Evolutionary conservation across 176 grass and related monocot species (phyloP), one percentile per base, ranked within the genome.

Genomic region (Areca catechu): DNA sequence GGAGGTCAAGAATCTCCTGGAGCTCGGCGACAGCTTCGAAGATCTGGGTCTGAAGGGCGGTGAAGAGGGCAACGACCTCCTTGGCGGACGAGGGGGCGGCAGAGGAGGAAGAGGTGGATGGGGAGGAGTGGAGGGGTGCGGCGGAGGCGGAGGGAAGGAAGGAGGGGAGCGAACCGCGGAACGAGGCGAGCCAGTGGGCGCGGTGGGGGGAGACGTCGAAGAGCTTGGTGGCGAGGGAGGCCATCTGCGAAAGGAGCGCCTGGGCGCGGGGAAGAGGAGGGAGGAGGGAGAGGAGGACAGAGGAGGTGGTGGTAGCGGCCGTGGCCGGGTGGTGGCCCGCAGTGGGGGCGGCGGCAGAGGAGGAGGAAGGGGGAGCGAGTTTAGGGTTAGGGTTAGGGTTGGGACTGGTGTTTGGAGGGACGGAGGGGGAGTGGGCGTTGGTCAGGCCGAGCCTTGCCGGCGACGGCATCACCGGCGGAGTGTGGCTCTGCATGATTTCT

Each of bases 221-320:
- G 43, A 98, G 78, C 69, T 83, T 92, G 66, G 93, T 80, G 15
- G 87, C 80, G 24, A 92, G 78, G 47, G 79, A 73, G 15, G 84
- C 79, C 72, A 98, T 82, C 5, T 85, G 81, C 50, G 81, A 78
- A 51, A 98, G 78, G 65, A 98, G 79, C 43, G 93, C 75, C 62
- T 92, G 93, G 50, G 84, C 76, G n/a, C 93, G 87, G 19, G 87
- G 87, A 3, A 92, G 87, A 24, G 93, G 87, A 16, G 93, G 87
- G 18, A 98, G 81, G 66, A 98, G 87, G 19, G 93, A 76, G 15
- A 98, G 81, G 25, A 98, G 76, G 10, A 84, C 54, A 65, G 84
- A 74, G 60, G 87, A 88, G 67, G 81, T 77, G 54, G 70, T 23
- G 21, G 50, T 20, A 49, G 49, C 4, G 7, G 76, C 9, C 5